phyloP scores from a whole-genome alignment of 139 green algal species.

The Micractinium conductrix region DNA sequence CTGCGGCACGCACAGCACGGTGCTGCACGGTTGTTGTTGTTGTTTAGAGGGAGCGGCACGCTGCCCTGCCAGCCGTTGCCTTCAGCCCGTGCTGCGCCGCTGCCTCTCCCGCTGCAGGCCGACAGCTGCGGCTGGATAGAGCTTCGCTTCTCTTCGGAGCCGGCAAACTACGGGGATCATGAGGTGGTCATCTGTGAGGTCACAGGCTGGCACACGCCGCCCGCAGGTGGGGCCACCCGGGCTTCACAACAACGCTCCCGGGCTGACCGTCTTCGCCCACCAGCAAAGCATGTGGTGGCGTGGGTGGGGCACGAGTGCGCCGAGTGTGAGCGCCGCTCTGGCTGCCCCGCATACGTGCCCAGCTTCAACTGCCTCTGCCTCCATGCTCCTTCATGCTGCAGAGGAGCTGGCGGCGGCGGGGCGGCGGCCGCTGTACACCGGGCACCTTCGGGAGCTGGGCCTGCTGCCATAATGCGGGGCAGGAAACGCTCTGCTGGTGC shows the following conservation, averaged over 20 bases:
- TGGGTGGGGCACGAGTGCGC: too few species aligned
- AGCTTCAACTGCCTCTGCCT: neutral
- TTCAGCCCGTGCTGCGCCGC: neutral
- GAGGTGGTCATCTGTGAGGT: slow-evolving; percentile 68
- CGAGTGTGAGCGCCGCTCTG: too few species aligned
- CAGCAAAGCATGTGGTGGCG: too few species aligned
- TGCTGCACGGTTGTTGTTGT: too few species aligned
- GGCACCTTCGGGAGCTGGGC: slow-evolving; percentile 27
- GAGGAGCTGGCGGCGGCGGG: neutral
- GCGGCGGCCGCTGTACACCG: slow-evolving; percentile 49
- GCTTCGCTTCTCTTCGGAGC: slow-evolving; percentile 49
- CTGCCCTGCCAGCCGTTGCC: neutral
- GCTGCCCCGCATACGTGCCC: too few species aligned
- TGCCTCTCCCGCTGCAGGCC: neutral
- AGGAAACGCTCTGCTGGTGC: too few species aligned
- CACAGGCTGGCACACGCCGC: slow-evolving; percentile 37
- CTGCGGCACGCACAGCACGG: too few species aligned
- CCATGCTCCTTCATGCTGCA: too few species aligned
- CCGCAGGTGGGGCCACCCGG: too few species aligned
- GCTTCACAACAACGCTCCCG: too few species aligned
- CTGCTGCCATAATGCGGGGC: slow-evolving; percentile 20
- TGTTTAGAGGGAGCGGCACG: too few species aligned
- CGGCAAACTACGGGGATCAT: slow-evolving; percentile 50
- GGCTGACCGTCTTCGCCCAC: too few species aligned
- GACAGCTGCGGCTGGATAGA: slow-evolving; percentile 51